A percentile compares a stretch with the other conserved stretches of the same genome.
Evolutionary conservation across 129 eudicot species (phyloP).

Genomic region (Saussurea involucrata): DNA sequence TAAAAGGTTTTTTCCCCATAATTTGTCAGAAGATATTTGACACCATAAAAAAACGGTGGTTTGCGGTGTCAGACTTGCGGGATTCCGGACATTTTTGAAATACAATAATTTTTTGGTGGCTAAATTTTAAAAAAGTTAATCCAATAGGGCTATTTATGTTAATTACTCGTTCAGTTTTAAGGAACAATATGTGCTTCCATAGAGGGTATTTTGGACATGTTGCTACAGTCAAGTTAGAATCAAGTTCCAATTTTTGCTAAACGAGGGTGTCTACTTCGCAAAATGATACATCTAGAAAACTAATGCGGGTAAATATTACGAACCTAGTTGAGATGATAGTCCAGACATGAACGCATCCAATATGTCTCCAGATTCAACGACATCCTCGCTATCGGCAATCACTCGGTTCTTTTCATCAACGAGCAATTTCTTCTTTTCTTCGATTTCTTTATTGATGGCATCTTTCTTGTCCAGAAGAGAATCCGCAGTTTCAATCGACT

Average conservation of each 20-base stretch:
- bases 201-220: neutral
- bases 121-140: no score
- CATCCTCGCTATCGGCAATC: slow-evolving; percentile 28
- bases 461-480: slow-evolving; percentile 89
- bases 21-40: no score
- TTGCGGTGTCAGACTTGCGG: no score
- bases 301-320: slow-evolving; percentile 5
- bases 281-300: neutral
- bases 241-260: neutral
- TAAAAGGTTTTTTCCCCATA: no score
- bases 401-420: slow-evolving; percentile 56
- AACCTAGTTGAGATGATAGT: slow-evolving; percentile 88
- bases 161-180: neutral
- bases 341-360: slow-evolving; percentile 94
- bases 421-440: slow-evolving; percentile 59
- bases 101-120: no score
- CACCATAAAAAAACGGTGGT: no score
- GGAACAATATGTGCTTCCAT: neutral
- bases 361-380: slow-evolving; percentile 65
- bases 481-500: slow-evolving; percentile 87
- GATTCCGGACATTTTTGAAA: no score
- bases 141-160: no score
- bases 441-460: slow-evolving; percentile 55
- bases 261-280: no score
- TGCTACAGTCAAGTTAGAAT: neutral